These are phyloP conservation scores for Cyberlindnera americana DNA, from an alignment of 805 yeast species.

Conservation along the genomic window DNA sequence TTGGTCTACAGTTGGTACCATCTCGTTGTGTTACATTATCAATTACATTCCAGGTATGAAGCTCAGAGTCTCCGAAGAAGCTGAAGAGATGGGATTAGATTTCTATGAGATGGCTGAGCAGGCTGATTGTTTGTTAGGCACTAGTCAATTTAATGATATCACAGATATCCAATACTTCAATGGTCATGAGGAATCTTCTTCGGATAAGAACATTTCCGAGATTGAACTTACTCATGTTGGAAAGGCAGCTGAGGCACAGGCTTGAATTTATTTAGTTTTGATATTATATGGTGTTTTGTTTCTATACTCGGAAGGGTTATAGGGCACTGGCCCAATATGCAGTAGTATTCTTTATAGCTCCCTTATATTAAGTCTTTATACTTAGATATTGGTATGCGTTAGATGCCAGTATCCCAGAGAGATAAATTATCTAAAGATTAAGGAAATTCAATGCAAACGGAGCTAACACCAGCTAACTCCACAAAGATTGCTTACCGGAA, in stretches of 20 bases:
- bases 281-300: background rate
- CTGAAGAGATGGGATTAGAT: constrained; percentile 51
- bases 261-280: background rate
- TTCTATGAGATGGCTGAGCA: constrained; percentile 48
- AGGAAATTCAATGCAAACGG: no score
- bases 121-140: constrained; percentile 32
- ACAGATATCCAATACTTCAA: constrained; percentile 18
- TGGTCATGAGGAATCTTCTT: constrained; percentile 9
- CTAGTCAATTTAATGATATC: background rate
- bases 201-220: constrained; percentile 5
- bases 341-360: no score
- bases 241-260: background rate
- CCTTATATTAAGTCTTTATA: no score
- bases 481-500: no score
- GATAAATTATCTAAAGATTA: no score
- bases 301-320: background rate
- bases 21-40: constrained; percentile 41
- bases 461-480: no score
- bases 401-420: no score
- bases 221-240: constrained; percentile 4
- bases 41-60: constrained; percentile 49
- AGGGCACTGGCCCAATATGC: no score
- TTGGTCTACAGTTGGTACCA: constrained; percentile 45
- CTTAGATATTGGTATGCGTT: no score
- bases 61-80: constrained; percentile 42